These are phyloP conservation scores for Circinella minor DNA, from an alignment of 371 early-diverging fungal genomes.

Conservation along the genomic window DNA sequence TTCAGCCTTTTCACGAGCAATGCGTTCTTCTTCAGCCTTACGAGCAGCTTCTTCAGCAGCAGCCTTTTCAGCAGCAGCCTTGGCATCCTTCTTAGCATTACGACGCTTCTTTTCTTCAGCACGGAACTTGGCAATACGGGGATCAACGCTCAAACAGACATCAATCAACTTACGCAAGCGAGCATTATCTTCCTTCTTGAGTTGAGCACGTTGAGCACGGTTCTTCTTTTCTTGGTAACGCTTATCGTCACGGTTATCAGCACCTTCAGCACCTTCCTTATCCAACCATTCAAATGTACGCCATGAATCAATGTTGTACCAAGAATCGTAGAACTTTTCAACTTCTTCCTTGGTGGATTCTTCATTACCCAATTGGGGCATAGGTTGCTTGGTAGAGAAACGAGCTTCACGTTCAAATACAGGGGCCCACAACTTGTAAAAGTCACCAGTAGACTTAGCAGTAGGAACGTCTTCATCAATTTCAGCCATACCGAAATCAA, in stretches of 20 bases:
- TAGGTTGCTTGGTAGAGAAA: constrained; percentile 89
- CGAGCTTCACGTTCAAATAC: constrained; percentile 93
- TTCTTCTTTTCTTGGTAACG: constrained; percentile 95
- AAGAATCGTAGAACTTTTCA: constrained; percentile 96
- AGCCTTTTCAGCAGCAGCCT: constrained; percentile 75
- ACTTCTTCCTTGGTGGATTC: constrained; percentile 80
- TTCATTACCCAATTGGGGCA: constrained; percentile 82
- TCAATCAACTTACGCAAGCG: constrained; percentile 89
- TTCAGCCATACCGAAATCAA: constrained; percentile 77
- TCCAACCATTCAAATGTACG: constrained; percentile 97
- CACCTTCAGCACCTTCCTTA: constrained; percentile 92
- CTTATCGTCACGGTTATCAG: constrained; percentile 95
- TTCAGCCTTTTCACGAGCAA: constrained; percentile 60
- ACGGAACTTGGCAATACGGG: constrained; percentile 89
- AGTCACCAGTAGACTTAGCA: constrained; percentile 83
- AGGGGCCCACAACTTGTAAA: constrained; percentile 87
- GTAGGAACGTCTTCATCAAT: constrained; percentile 63
- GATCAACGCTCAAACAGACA: constrained; percentile 82
- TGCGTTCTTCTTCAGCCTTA: constrained; percentile 53
- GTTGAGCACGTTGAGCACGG: constrained; percentile 88
- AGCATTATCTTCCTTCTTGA: constrained; percentile 97
- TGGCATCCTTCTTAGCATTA: constrained; percentile 89
- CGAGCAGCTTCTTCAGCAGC: constrained; percentile 69
- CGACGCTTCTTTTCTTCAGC: constrained; percentile 89
- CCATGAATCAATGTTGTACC: constrained; percentile 97